Evolutionary conservation across 2,329 filamentous ascomycete species (phyloP).

Genomic region (Monosporascus sp.): DNA sequence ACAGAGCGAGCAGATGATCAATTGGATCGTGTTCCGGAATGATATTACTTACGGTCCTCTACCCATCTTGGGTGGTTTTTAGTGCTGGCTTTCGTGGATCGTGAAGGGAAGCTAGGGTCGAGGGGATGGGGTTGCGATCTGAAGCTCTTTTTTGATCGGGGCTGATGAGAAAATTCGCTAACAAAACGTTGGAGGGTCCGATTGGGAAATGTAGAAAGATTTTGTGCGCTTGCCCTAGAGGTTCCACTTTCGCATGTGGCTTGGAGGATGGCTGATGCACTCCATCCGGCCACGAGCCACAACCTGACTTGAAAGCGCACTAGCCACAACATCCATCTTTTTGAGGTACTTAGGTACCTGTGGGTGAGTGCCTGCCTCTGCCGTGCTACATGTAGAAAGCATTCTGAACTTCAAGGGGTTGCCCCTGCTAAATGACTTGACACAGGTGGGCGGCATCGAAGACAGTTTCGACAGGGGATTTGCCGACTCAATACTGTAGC

Average conservation of each 20-base stretch:
- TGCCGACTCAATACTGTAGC: too few species aligned
- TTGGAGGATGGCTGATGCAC: not conserved
- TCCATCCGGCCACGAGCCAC: not conserved
- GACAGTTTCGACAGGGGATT: too few species aligned
- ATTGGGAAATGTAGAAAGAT: not conserved
- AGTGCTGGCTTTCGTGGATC: constrained; percentile 27
- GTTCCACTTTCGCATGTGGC: not conserved
- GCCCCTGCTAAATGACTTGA: too few species aligned
- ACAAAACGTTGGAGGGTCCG: not conserved
- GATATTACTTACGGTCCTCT: constrained; percentile 48
- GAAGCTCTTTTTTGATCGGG: not conserved
- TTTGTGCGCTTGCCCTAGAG: not conserved
- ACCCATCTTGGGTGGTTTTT: constrained; percentile 38
- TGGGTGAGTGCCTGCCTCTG: not conserved
- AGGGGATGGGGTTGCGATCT: not conserved
- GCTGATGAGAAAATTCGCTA: not conserved
- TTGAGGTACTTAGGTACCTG: not conserved
- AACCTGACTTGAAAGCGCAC: too few species aligned
- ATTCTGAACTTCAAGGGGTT: too few species aligned
- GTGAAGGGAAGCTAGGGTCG: constrained; percentile 5
- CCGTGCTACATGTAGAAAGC: too few species aligned
- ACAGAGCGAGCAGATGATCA: not conserved
- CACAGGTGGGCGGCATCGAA: too few species aligned
- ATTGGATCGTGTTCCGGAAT: not conserved
- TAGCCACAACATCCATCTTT: too few species aligned